Percentiles rank a stretch among this genome's conserved stretches.
Evolutionary conservation across 371 early-diverging fungal genomes (phyloP).

Genomic region (Apophysomyces ossiformis): DNA sequence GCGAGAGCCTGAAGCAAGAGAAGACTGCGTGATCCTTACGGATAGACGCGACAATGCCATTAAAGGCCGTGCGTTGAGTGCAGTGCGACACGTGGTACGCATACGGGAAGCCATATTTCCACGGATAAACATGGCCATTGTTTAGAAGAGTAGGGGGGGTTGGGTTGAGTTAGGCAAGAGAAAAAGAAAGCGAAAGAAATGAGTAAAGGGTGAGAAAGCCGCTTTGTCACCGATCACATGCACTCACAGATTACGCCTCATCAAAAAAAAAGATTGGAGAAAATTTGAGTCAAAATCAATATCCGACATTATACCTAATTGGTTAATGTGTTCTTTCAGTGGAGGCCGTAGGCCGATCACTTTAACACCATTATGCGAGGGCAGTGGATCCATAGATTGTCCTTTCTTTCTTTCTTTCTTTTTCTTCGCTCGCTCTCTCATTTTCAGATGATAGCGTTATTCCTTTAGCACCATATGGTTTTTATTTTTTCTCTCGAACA

Average conservation of each 20-base stretch:
- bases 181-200: background rate
- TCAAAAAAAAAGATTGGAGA: background rate
- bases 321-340: too few species aligned
- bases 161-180: background rate
- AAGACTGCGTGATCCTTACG: background rate
- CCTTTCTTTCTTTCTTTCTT: too few species aligned
- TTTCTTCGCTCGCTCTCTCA: too few species aligned
- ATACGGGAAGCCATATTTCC: slow-evolving; percentile 12
- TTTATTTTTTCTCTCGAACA: too few species aligned
- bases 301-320: too few species aligned
- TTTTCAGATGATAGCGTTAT: too few species aligned
- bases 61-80: slow-evolving; percentile 20
- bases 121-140: slow-evolving; percentile 22
- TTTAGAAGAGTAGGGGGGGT: slow-evolving; percentile 23
- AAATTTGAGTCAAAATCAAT: too few species aligned
- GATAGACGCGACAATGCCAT: slow-evolving; percentile 25
- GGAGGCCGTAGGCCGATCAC: too few species aligned
- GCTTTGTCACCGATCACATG: slow-evolving; percentile 9
- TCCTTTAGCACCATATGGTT: too few species aligned
- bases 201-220: background rate
- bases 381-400: too few species aligned
- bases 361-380: too few species aligned
- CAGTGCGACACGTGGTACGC: slow-evolving; percentile 14
- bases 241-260: background rate
- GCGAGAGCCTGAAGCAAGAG: slow-evolving; percentile 14